A percentile compares a stretch with the other conserved stretches of the same genome.
These are phyloP conservation scores for Neolecta irregularis DNA, from an alignment of 1,139 yeast species.

Conservation along the genomic window DNA sequence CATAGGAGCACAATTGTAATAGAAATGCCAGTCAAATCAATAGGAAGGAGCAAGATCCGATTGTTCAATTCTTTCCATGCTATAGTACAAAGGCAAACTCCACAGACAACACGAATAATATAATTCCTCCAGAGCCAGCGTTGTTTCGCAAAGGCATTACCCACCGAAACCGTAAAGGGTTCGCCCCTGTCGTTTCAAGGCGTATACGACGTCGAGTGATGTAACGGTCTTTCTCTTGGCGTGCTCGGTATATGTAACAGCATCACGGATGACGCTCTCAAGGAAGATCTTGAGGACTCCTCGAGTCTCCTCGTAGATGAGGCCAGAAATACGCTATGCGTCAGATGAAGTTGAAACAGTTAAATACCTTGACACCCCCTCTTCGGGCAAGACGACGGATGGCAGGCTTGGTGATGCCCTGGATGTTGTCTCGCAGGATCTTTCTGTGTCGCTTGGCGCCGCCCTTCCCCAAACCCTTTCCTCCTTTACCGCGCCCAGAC, in stretches of 20 bases:
- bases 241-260: conserved; percentile 98
- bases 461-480: conserved; percentile 95
- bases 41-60: too few relatives aligned
- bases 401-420: conserved; percentile 99
- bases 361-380: conserved; percentile 99
- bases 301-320: conserved; percentile 97
- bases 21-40: too few relatives aligned
- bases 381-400: conserved; percentile 99
- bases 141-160: too few relatives aligned
- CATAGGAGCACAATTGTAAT: too few relatives aligned
- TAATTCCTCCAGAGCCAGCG: too few relatives aligned
- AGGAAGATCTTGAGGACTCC: conserved; percentile 90
- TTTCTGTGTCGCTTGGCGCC: conserved; percentile 76
- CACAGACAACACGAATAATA: too few relatives aligned
- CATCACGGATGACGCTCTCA: conserved; percentile 95
- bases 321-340: conserved; percentile 98
- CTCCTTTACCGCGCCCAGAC: conserved; percentile 99
- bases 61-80: too few relatives aligned
- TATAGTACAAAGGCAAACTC: too few relatives aligned
- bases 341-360: too few relatives aligned
- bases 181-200: conserved; percentile 99
- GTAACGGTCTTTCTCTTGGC: conserved; percentile 99
- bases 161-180: conserved; percentile 99
- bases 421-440: conserved; percentile 97
- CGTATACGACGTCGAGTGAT: conserved; percentile 95